These are phyloP conservation scores for Dioszegia aurantiaca DNA, from an alignment of 768 basidiomycete genomes.

Conservation along the genomic window DNA sequence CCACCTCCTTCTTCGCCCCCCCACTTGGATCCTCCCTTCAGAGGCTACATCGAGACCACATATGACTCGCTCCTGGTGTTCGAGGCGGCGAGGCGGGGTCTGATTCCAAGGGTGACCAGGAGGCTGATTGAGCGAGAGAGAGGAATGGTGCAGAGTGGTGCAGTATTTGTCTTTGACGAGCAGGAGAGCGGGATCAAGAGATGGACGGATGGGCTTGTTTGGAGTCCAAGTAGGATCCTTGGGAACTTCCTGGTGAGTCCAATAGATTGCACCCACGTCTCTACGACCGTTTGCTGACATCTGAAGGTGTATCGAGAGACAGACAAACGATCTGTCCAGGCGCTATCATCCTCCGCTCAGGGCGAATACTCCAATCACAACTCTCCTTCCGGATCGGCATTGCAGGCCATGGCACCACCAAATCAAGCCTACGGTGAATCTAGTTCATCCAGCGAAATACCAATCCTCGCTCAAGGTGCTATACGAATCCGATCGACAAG, in stretches of 20 bases:
- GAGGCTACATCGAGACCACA: slow-evolving; percentile 91
- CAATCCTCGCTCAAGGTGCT: slow-evolving; percentile 29
- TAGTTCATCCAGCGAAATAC: slow-evolving; percentile 6
- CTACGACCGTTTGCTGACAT: neutral
- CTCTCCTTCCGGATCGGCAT: slow-evolving; percentile 16
- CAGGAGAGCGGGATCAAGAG: slow-evolving; percentile 95
- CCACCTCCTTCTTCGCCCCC: slow-evolving; percentile 26
- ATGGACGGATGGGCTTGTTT: slow-evolving; percentile 91
- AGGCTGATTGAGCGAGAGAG: slow-evolving; percentile 88
- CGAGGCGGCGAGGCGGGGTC: slow-evolving; percentile 82
- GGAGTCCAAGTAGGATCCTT: slow-evolving; percentile 87
- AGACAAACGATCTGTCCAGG: slow-evolving; percentile 58
- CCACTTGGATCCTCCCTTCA: slow-evolving; percentile 73
- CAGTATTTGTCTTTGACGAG: slow-evolving; percentile 96
- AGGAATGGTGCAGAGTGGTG: slow-evolving; percentile 87
- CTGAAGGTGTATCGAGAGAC: slow-evolving; percentile 81
- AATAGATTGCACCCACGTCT: neutral
- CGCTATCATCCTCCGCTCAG: slow-evolving; percentile 8
- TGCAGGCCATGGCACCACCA: slow-evolving; percentile 13
- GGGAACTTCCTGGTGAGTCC: slow-evolving; percentile 81
- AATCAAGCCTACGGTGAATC: neutral
- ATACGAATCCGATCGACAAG: slow-evolving; percentile 34
- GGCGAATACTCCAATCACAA: slow-evolving; percentile 6
- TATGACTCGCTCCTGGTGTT: slow-evolving; percentile 94
- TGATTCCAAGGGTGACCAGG: slow-evolving; percentile 87